Conservation (phyloP, 2,329 filamentous ascomycete genomes). For the Xenoacremonium recifei region DNA sequence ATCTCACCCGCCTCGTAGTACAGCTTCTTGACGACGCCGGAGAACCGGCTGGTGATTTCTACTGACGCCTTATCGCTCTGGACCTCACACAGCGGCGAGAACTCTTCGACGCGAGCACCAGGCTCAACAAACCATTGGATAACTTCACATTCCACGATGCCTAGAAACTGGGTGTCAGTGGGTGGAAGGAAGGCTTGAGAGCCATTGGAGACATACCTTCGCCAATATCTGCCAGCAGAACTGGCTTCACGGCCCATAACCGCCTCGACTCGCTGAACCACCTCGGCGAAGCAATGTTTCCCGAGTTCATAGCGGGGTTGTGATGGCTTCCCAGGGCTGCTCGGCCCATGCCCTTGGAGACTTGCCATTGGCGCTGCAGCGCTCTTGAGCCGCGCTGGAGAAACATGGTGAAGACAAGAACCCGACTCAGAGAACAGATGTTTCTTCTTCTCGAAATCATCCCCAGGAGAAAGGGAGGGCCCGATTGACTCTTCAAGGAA, state of each 20-base stretch:
- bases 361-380: constrained; percentile 50
- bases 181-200: no score
- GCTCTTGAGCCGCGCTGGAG: constrained; percentile 50
- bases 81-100: constrained; percentile 95
- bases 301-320: constrained; percentile 24
- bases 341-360: constrained; percentile 39
- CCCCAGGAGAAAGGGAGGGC: constrained; percentile 16
- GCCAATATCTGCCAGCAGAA: constrained; percentile 80
- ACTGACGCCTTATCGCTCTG: constrained; percentile 93
- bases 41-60: constrained; percentile 93
- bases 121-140: constrained; percentile 99
- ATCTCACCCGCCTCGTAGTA: constrained; percentile 96
- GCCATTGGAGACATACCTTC: no score
- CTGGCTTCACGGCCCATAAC: constrained; percentile 68
- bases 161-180: constrained; percentile 41
- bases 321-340: constrained; percentile 29
- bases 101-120: constrained; percentile 93
- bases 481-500: constrained; percentile 8
- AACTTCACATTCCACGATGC: constrained; percentile 97
- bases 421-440: no score
- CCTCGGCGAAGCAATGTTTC: constrained; percentile 36
- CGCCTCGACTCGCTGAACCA: constrained; percentile 51
- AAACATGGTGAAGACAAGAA: constrained; percentile 46
- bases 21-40: constrained; percentile 92
- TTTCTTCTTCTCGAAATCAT: no score